phyloP scores from a whole-genome alignment of 2,329 filamentous ascomycete genomes.

The Clarireedia monteithiana region DNA sequence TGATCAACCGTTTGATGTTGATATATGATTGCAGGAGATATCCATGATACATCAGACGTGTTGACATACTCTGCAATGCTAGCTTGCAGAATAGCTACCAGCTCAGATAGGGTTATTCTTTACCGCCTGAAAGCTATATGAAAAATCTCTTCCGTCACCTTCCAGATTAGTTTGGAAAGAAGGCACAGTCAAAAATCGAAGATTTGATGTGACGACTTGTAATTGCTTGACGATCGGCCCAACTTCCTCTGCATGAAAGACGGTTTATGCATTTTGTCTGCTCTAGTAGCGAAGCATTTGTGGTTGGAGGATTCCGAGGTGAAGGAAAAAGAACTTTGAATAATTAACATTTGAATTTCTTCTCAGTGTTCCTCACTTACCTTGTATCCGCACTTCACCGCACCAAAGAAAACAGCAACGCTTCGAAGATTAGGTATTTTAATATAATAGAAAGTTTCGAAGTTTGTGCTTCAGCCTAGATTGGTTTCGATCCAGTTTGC shows the following conservation, averaged over 20 bases:
- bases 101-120: slow-evolving; percentile 3
- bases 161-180: neutral
- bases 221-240: neutral
- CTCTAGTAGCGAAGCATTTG: slow-evolving; percentile 2
- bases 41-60: neutral
- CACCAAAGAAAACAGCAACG: slow-evolving; percentile 6
- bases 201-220: neutral
- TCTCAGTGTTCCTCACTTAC: neutral
- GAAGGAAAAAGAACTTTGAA: slow-evolving; percentile 8
- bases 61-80: neutral
- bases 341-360: neutral
- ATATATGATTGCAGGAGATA: neutral
- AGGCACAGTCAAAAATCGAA: neutral
- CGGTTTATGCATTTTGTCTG: slow-evolving; percentile 2
- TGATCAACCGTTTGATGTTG: neutral
- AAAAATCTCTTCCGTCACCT: neutral
- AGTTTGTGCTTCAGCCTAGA: neutral
- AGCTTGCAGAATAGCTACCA: neutral
- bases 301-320: slow-evolving; percentile 3
- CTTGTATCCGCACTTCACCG: slow-evolving; percentile 9
- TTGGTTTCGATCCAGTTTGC: slow-evolving; percentile 19
- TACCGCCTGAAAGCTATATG: slow-evolving; percentile 20
- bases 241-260: slow-evolving; percentile 2
- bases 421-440: slow-evolving; percentile 21
- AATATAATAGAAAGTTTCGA: slow-evolving; percentile 36